Base-by-base conservation (phyloP, 305 asterid genomes). In the Fraxinus sp. region DNA sequence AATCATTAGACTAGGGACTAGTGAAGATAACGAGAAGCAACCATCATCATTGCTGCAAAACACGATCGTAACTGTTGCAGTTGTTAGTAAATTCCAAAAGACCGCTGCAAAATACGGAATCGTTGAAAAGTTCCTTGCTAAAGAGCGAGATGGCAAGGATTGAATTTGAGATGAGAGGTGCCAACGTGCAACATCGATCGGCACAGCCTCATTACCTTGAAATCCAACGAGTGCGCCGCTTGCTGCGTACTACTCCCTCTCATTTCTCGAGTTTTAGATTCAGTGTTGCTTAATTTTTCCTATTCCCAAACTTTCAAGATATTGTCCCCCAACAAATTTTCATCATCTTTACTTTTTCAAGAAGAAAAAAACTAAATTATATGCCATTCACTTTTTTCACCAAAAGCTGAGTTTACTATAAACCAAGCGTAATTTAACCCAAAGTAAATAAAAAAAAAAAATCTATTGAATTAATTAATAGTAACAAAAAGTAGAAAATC, bases 151-250 rank as follows among this genome's bases (percentile, higher is more conserved):
- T 96, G 98, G 83, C 91, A 85, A 39, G 95, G 98, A 81, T 96
- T 95, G 90, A 96, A 94, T 64, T 90, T 91, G 79, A 96, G 93
- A 55, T 97, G 91, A 39, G 90, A 81, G 55, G 89, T 88, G 77
- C 92, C 98, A 30, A 96, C 93, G 88, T 93, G 98, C 71, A 96
- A 88, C 57, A 97, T 88, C 26, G 99, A 97, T 16, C 97, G 89
- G 91, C 99, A 96, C 20, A 94, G 81, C n/a, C 99, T 88, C 98
- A 96, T 96, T 77, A 93, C 99, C 75, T 98, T 83, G 87, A 96
- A 96, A 28, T 98, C 99, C 71, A 96, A 90, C 10, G 97, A 94
- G 87, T 96, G 98, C 77, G 93, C 84, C 79, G 91, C 85, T 87
- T 89, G 91, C 87, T 90, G 93, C 7, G 89, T 86, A 32, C 92